Evolutionary conservation across 2,329 filamentous ascomycete species (phyloP), one percentile per base, ranked within the genome.

Genomic region (Scedosporium minutisporum): DNA sequence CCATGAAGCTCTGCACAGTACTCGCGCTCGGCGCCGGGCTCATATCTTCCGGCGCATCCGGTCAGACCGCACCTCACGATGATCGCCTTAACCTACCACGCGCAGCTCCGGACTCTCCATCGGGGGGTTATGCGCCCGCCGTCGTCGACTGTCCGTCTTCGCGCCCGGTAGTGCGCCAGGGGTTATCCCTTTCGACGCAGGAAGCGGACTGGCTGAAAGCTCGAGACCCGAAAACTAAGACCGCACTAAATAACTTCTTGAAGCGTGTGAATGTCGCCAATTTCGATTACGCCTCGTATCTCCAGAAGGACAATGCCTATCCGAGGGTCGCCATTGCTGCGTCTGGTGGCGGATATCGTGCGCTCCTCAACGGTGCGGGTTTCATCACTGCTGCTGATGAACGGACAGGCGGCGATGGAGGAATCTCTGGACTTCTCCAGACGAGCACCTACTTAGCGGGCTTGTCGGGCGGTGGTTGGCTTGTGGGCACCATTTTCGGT

Each of bases 301-400:
- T 97, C 68, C 80, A 87, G 62, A 42, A 59, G 55, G 63, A 66
- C 10, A 53, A 58, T 0, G 73, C 76, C 27, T 72, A 81, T 65
- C 80, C 80, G 61, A 81, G 80, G 67, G 86, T 96, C 65, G 91
- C 81, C 16, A 83, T 96, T 65, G 90, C 91, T 10, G 78, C 89
- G 55, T 95, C 90, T 0, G 91, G 91, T 12, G 92, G 92, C 71
- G 92, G 92, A 42, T 96, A 95, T 72, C 82, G 92, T 63, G 91
- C 92, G n/a, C 80, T 96, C 77, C 79, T 93, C 77, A 93, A 89
- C 70, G 91, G 90, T 44, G 92, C 87, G 16, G 92, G 92, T 64
- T 88, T 87, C 53, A 68, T 96, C 16, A 84, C 89, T 33, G 92
- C 91, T 0, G 93, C 91, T 67, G 92, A 96, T 72, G 83, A 75